Evolutionary conservation across 495 filamentous ascomycete species (phyloP).

Genomic region (Daldinia vernicosa): DNA sequence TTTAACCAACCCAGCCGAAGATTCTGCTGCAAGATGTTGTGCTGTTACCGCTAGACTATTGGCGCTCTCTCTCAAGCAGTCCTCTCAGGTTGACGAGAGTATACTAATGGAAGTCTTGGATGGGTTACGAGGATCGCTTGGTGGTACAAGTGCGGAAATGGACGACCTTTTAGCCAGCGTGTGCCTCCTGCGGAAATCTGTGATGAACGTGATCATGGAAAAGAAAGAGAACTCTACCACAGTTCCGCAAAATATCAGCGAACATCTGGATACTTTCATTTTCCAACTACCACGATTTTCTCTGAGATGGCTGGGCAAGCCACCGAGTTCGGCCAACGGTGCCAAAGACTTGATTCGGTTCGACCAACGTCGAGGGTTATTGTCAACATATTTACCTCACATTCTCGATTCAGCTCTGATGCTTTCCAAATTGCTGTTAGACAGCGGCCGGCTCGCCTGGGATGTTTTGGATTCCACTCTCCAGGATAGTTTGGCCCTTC

Average conservation of each 20-base stretch:
- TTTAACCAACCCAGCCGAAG: conserved; percentile 44
- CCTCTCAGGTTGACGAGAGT: conserved; percentile 46
- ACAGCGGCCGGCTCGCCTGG: conserved; percentile 55
- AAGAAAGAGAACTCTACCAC: conserved; percentile 14
- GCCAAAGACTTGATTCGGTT: conserved; percentile 63
- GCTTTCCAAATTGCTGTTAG: conserved; percentile 57
- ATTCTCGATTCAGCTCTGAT: conserved; percentile 66
- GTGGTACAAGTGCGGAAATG: conserved; percentile 70
- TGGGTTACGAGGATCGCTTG: conserved; percentile 63
- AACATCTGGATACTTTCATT: conserved; percentile 59
- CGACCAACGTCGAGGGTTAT: conserved; percentile 63
- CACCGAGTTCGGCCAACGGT: conserved; percentile 50
- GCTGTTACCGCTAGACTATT: conserved; percentile 56
- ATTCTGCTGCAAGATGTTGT: conserved; percentile 56
- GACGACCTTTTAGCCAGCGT: conserved; percentile 74
- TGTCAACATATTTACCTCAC: conserved; percentile 55
- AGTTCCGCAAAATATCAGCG: conserved; percentile 11
- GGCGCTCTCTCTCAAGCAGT: conserved; percentile 53
- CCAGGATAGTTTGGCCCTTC: conserved; percentile 61
- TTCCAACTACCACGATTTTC: conserved; percentile 62
- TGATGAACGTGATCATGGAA: conserved; percentile 60
- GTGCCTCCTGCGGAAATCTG: conserved; percentile 68
- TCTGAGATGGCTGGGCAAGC: conserved; percentile 64
- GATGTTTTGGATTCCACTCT: conserved; percentile 62
- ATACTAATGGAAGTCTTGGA: conserved; percentile 61